Evolutionary conservation across 2,329 filamentous ascomycete genomes (phyloP).

Genomic region (Alternaria incomplexa): DNA sequence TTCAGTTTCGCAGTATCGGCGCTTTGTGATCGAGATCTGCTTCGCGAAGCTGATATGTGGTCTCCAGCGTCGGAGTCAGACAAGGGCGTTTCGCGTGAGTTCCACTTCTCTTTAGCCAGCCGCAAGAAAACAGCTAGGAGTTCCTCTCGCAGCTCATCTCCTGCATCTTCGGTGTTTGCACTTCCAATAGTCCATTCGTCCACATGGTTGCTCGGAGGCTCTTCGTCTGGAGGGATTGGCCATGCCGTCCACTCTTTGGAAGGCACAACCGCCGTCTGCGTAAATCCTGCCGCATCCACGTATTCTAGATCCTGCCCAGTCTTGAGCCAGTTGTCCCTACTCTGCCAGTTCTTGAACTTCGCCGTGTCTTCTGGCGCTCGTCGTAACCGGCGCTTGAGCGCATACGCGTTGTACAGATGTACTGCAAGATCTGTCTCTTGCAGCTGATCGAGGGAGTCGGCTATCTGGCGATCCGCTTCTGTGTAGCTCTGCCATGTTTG

Average conservation of each 20-base stretch:
- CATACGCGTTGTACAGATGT: conserved; percentile 81
- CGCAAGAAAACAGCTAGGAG: conserved; percentile 70
- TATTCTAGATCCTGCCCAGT: conserved; percentile 35
- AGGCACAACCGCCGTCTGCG: conserved; percentile 50
- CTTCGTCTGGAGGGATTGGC: conserved; percentile 66
- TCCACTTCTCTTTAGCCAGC: conserved; percentile 68
- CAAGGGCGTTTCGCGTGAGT: conserved; percentile 47
- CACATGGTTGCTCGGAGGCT: conserved; percentile 50
- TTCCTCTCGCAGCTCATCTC: conserved; percentile 71
- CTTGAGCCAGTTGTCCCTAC: conserved; percentile 50
- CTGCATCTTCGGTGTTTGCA: conserved; percentile 55
- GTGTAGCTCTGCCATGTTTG: conserved; percentile 72
- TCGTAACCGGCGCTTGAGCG: conserved; percentile 63
- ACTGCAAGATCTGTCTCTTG: conserved; percentile 71
- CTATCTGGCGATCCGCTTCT: conserved; percentile 66
- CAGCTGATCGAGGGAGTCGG: conserved; percentile 67
- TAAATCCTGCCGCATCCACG: conserved; percentile 33
- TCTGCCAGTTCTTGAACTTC: conserved; percentile 43
- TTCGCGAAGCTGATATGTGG: not conserved
- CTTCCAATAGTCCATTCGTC: conserved; percentile 61
- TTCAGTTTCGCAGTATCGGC: conserved; percentile 2
- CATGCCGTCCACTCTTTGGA: conserved; percentile 79
- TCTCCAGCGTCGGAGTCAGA: conserved; percentile 13
- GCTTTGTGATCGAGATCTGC: conserved; percentile 21
- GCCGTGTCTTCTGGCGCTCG: conserved; percentile 19